A percentile compares a stretch with the other conserved stretches of the same genome.
These are phyloP conservation scores for Fusarium sp. DNA, from an alignment of 2,329 filamentous ascomycete species.

Conservation along the genomic window DNA sequence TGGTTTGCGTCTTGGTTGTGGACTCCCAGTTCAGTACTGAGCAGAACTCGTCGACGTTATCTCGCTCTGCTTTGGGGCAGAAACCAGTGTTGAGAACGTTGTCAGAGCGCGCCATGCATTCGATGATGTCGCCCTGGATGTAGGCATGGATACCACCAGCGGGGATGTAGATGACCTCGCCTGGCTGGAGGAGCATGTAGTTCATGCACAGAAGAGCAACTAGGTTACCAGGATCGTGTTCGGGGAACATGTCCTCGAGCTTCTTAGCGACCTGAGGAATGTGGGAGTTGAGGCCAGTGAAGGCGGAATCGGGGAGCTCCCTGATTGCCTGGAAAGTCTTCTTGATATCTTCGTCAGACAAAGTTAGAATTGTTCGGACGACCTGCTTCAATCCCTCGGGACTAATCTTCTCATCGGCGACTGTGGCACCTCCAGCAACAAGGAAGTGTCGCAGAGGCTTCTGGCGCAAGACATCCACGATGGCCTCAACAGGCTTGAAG, in stretches of 20 bases:
- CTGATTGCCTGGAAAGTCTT: slow-evolving; percentile 34
- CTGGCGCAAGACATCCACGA: slow-evolving; percentile 68
- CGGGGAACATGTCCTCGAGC: slow-evolving; percentile 71
- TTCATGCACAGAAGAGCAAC: slow-evolving; percentile 81
- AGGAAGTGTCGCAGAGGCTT: slow-evolving; percentile 41
- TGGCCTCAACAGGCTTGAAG: slow-evolving; percentile 73
- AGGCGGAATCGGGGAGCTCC: slow-evolving; percentile 59
- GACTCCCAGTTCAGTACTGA: slow-evolving; percentile 72
- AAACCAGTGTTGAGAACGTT: slow-evolving; percentile 82
- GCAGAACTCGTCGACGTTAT: slow-evolving; percentile 72
- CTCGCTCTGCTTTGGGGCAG: slow-evolving; percentile 73
- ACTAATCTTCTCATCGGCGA: slow-evolving; percentile 55
- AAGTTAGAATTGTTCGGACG: slow-evolving; percentile 64
- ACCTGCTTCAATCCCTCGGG: slow-evolving; percentile 62
- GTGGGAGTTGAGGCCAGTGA: slow-evolving; percentile 61
- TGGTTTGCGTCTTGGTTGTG: slow-evolving; percentile 66
- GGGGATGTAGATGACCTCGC: slow-evolving; percentile 76
- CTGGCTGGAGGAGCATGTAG: slow-evolving; percentile 72
- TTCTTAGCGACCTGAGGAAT: slow-evolving; percentile 73
- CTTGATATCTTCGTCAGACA: slow-evolving; percentile 55
- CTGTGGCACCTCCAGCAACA: slow-evolving; percentile 27
- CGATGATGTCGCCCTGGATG: slow-evolving; percentile 77
- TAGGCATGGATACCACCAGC: slow-evolving; percentile 81
- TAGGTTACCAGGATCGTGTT: slow-evolving; percentile 72
- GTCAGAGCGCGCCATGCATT: slow-evolving; percentile 81